phyloP scores from a whole-genome alignment of 805 yeast genomes.

The Ogataea neopini region DNA sequence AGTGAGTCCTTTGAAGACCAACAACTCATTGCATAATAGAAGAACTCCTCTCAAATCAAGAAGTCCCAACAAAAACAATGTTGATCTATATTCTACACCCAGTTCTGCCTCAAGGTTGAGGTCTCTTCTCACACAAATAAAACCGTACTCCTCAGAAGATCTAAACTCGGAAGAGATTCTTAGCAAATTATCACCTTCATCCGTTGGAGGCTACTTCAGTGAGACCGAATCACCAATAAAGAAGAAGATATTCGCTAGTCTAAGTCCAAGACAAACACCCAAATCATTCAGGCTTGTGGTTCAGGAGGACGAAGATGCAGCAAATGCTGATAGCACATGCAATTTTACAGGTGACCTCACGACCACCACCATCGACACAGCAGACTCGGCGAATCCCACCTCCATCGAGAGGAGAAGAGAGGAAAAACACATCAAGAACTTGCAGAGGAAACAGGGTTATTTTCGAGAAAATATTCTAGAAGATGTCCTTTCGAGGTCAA shows the following conservation, averaged over 20 bases:
- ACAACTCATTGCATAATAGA: constrained; percentile 1
- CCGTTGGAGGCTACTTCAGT: not conserved
- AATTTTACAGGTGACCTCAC: constrained; percentile 1
- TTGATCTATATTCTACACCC: constrained; percentile 7
- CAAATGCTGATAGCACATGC: constrained; percentile 3
- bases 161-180: not conserved
- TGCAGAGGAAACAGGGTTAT: constrained; percentile 21
- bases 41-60: not conserved
- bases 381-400: constrained; percentile 10
- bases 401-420: constrained; percentile 5
- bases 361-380: constrained; percentile 5
- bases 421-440: constrained; percentile 19
- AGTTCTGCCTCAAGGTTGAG: constrained; percentile 14
- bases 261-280: constrained; percentile 10
- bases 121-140: constrained; percentile 5
- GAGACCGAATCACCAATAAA: constrained; percentile 17
- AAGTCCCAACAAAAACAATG: not conserved
- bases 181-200: not conserved
- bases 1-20: constrained; percentile 3
- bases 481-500: constrained; percentile 13
- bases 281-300: constrained; percentile 11
- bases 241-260: constrained; percentile 8
- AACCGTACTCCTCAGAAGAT: not conserved
- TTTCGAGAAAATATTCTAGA: constrained; percentile 20
- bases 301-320: not conserved